These are phyloP conservation scores for Aspergillus sclerotioniger DNA, from an alignment of 495 filamentous ascomycete species.

Conservation along the genomic window DNA sequence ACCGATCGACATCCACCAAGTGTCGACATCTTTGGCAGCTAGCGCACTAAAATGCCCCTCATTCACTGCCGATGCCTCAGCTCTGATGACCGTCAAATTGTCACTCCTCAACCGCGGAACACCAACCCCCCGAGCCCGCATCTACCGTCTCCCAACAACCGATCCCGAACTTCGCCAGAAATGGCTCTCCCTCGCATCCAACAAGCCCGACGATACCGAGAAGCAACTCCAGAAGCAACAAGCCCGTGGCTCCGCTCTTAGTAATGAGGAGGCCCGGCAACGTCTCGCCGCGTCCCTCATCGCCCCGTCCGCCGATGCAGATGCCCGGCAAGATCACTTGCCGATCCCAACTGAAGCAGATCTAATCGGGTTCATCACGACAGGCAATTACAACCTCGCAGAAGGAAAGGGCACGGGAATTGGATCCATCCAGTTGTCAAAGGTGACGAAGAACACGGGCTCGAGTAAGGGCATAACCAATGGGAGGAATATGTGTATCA, in stretches of 20 bases:
- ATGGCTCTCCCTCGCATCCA: constrained; percentile 49
- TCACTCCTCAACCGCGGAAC: constrained; percentile 58
- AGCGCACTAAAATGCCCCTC: constrained; percentile 15
- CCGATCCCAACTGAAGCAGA: constrained; percentile 70
- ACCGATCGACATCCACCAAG: constrained; percentile 33
- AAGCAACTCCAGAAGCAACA: constrained; percentile 17
- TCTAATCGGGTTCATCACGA: constrained; percentile 88
- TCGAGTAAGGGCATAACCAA: constrained; percentile 24
- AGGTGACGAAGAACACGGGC: constrained; percentile 36
- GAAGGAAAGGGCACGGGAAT: constrained; percentile 75
- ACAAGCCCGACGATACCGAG: constrained; percentile 5
- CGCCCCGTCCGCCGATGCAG: constrained; percentile 22
- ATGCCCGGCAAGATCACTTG: constrained; percentile 54
- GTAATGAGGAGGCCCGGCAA: constrained; percentile 44
- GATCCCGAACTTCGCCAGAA: constrained; percentile 45
- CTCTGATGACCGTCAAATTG: constrained; percentile 58
- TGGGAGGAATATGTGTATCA: constrained; percentile 64
- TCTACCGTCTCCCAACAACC: constrained; percentile 65
- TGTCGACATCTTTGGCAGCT: constrained; percentile 9
- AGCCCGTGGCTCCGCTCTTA: constrained; percentile 11
- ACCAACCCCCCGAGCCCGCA: constrained; percentile 60
- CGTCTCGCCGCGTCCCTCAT: constrained; percentile 55
- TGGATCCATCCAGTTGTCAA: constrained; percentile 64
- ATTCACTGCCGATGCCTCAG: constrained; percentile 20
- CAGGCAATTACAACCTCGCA: constrained; percentile 77